These are phyloP conservation scores for Scopulariopsis brevicaulis DNA, from an alignment of 2,329 filamentous ascomycete species.

Conservation along the genomic window DNA sequence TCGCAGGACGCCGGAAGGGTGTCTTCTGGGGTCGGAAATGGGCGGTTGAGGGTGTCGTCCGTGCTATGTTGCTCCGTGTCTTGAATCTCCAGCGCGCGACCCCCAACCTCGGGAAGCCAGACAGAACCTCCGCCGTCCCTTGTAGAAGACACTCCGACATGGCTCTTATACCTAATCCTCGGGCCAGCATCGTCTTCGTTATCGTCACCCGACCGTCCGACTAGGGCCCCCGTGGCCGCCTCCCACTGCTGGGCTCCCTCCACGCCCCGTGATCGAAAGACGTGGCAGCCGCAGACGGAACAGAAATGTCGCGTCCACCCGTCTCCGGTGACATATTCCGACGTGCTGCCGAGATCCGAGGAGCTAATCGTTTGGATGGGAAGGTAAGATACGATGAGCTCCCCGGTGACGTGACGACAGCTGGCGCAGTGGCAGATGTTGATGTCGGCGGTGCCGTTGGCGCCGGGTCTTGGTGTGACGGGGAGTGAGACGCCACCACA, in stretches of 20 bases:
- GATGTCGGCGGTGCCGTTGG: conserved; percentile 5
- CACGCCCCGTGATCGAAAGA: conserved; percentile 16
- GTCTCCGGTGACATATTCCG: neutral
- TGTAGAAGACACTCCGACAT: conserved; percentile 17
- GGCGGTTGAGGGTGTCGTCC: neutral
- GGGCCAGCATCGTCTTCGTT: neutral
- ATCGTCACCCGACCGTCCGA: neutral
- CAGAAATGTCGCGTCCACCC: conserved; percentile 23
- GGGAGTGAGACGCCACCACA: neutral
- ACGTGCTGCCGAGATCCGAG: conserved; percentile 8
- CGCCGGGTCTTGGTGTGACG: neutral
- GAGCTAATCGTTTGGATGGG: conserved; percentile 12
- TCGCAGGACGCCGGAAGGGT: conserved; percentile 15
- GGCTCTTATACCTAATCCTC: conserved; percentile 11
- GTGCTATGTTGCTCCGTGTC: neutral
- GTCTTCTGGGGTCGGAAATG: neutral
- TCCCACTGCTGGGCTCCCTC: conserved; percentile 14
- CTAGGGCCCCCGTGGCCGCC: conserved; percentile 19
- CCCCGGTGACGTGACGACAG: conserved; percentile 20
- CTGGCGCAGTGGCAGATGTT: conserved; percentile 19
- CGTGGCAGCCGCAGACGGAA: conserved; percentile 26
- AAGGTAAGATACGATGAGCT: conserved; percentile 25
- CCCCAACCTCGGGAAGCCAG: conserved; percentile 12
- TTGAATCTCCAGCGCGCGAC: neutral
- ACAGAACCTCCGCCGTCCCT: conserved; percentile 22